Evolutionary conservation across 768 basidiomycete species (phyloP), one percentile per base, ranked within the genome.

Genomic region (Lactarius quietus): DNA sequence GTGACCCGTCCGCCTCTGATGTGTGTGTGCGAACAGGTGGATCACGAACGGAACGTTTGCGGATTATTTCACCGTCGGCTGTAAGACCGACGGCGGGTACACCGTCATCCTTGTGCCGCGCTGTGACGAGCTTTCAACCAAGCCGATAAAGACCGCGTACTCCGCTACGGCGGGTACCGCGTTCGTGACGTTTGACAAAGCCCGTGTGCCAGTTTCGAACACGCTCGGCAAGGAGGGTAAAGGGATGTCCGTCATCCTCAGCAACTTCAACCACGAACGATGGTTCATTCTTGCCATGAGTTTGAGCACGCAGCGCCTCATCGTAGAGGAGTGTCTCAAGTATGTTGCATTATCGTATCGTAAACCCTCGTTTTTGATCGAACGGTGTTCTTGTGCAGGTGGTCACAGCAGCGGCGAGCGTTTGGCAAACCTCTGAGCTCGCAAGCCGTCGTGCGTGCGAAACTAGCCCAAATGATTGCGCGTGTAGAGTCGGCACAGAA

Each of bases 271-370:
- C 72, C 92, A 93, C 72, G 92, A 93, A 72, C 84, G 92, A 59
- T 93, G 91, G 92, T 92, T 93, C 88, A 89, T 93, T 62, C 82
- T 83, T 35, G 82, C 82, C 61, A 86, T 84, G 54, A 87, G 86
- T 57, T 81, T 92, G 66, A 80, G 88, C 48, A 84, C 89, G 39
- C 93, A 95, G 70, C 83, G 95, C 48, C 75, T 88, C 28, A 81
- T 91, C 52, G 90, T 95, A 20, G 95, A 96, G 73, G 95, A 97
- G 76, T 93, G 90, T 72, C 78, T 96, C 70, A 95, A 94, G 88
- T 90, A 67, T 41, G 79, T 72, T 41, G 43, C 2, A 15, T 65
- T 35, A 18, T 58, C 52, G 6, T 15, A 33, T 59, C n/a, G 26
- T 23, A 45, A 35, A 20, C 15, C n/a, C 12, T 54, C 28, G 29